phyloP scores from a whole-genome alignment of 2,329 filamentous ascomycete species.

The Aspergillus piperis region DNA sequence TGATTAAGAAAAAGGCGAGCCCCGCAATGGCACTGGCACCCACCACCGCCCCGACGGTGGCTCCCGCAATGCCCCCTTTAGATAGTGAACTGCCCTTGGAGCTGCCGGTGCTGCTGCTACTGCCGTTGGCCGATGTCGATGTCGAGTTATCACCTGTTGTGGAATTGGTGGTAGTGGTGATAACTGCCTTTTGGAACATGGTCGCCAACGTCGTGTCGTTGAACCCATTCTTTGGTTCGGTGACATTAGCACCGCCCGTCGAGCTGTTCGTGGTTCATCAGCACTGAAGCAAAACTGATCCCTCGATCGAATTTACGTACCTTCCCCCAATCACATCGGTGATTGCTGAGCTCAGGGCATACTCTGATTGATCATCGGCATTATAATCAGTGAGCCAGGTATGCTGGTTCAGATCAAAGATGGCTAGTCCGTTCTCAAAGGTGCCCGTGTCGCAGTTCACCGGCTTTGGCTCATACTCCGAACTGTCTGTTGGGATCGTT shows the following conservation, averaged over 20 bases:
- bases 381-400: conserved; percentile 6
- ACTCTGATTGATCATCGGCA: neutral
- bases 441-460: conserved; percentile 3
- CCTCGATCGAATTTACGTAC: neutral
- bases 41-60: neutral
- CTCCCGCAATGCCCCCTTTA: neutral
- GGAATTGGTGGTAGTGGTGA: neutral
- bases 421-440: conserved; percentile 9
- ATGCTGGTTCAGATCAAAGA: conserved; percentile 8
- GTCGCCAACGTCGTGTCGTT: conserved; percentile 1
- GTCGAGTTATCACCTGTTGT: neutral
- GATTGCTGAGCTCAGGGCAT: neutral
- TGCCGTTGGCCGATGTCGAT: neutral
- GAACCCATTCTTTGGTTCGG: conserved; percentile 6
- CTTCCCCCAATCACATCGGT: conserved; percentile 5
- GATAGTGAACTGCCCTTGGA: neutral
- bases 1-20: neutral
- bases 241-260: conserved; percentile 9
- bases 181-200: neutral
- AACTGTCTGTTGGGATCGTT: conserved; percentile 1
- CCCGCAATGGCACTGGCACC: neutral
- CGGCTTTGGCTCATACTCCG: conserved; percentile 4
- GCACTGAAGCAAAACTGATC: neutral
- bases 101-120: neutral
- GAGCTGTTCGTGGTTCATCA: neutral